Evolutionary conservation across 148 eudicot genomes (phyloP).

Genomic region (Cornus suecica): DNA sequence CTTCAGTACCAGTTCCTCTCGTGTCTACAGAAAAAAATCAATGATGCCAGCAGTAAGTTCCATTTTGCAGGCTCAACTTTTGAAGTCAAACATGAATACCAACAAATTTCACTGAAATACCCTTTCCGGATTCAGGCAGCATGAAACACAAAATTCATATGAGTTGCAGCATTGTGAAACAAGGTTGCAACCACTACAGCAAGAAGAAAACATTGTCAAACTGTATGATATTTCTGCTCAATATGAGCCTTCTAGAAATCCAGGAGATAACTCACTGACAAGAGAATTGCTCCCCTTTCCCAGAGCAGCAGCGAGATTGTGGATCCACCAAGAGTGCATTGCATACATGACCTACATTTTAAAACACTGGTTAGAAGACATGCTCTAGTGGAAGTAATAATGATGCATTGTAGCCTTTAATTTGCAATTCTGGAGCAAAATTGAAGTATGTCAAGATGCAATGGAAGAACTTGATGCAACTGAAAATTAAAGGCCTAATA

Average conservation of each 20-base stretch:
- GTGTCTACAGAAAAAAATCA: constrained; percentile 42
- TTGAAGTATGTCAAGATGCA: background rate
- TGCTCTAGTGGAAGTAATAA: background rate
- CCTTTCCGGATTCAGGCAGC: constrained; percentile 81
- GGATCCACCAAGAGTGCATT: constrained; percentile 83
- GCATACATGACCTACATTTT: constrained; percentile 73
- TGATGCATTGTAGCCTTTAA: background rate
- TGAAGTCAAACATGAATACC: background rate
- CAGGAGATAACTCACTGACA: constrained; percentile 85
- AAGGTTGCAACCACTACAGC: constrained; percentile 82
- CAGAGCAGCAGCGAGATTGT: constrained; percentile 76
- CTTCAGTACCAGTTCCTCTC: constrained; percentile 51
- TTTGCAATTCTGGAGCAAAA: background rate
- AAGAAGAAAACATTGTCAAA: constrained; percentile 19
- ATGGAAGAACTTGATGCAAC: background rate
- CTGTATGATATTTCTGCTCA: constrained; percentile 5
- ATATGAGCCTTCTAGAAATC: constrained; percentile 14
- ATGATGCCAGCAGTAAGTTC: constrained; percentile 7
- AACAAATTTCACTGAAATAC: constrained; percentile 27
- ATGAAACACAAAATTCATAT: constrained; percentile 93
- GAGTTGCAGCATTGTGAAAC: constrained; percentile 89
- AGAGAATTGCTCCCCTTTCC: constrained; percentile 73
- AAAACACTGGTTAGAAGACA: constrained; percentile 14
- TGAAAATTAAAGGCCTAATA: background rate
- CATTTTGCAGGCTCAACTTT: background rate